Base-by-base conservation (phyloP, 148 eudicot genomes). In the Cornus kousa region DNA sequence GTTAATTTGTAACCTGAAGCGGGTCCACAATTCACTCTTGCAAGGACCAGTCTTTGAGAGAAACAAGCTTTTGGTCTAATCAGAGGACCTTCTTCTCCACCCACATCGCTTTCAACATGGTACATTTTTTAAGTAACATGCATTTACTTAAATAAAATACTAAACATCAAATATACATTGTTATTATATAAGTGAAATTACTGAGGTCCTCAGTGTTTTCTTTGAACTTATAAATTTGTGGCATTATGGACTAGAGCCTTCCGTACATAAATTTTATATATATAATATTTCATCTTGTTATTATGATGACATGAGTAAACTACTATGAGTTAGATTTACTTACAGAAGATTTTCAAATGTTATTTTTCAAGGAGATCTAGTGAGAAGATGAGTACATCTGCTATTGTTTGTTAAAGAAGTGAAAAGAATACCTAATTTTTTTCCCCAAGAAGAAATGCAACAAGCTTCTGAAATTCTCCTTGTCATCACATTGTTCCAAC, bases 1-100 rank as follows among this genome's bases (percentile, higher is more conserved):
- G 66, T 74, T 55, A 74, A 65, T 75, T 59, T n/a, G 37, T 75
- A 43, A 70, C 66, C 24, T 55, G 20, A 73, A 12, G 60, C 5
- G 13, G 35, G 66, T 73, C 22, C 14, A 69, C n/a, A 6, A 33
- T 69, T 40, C 14, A 6, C 46, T 9, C 12, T 71, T 22, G 2
- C 9, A 1, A 62, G 66, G 23, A 62, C 5, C 37, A 35, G 37
- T 35, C 37, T 35, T 35, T 35, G 37, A 35, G 37, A 35, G 37
- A 62, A 20, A 62, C 23, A 62, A 62, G 66, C 66, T 62, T 62
- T 62, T 62, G 22, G 66, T 20, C 66, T 19, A 62, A 62, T n/a
- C 23, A 1, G 66, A 13, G 66, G 19, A 62, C 24, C 66, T 19
- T n/a, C 59, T 19, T 62, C 66, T 62, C 66, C 7, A 20, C 20